Evolutionary conservation across 2,329 filamentous ascomycete genomes (phyloP).

Genomic region (Fusarium sterilihyphosum): DNA sequence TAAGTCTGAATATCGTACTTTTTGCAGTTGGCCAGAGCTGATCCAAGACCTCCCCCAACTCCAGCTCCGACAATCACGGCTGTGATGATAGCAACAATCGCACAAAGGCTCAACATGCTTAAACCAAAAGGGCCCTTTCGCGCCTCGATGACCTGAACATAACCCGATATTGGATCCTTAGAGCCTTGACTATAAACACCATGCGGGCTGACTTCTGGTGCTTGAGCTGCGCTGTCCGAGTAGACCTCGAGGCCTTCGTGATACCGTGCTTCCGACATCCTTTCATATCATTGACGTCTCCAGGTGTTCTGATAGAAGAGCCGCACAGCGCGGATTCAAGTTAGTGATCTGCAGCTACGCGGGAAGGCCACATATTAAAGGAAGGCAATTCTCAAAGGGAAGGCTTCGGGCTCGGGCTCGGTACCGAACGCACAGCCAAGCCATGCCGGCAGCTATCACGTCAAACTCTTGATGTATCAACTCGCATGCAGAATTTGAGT

Average conservation of each 20-base stretch:
- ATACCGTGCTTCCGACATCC: background rate
- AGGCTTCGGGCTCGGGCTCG: background rate
- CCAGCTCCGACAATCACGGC: constrained; percentile 7
- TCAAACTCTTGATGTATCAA: background rate
- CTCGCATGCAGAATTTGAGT: background rate
- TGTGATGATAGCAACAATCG: background rate
- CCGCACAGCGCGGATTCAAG: no score
- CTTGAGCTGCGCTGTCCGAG: constrained; percentile 1
- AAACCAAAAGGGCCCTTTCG: background rate
- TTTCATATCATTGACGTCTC: background rate
- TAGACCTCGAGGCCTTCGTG: constrained; percentile 13
- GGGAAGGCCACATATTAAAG: background rate
- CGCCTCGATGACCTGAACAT: background rate
- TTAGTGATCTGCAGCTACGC: background rate
- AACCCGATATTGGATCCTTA: background rate
- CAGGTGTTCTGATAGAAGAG: background rate
- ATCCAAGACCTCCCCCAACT: constrained; percentile 21
- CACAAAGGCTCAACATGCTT: background rate
- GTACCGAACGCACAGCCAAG: background rate
- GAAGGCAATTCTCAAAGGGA: background rate
- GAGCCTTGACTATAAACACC: background rate
- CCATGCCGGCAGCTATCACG: background rate
- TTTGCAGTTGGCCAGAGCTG: constrained; percentile 11
- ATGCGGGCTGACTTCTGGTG: background rate
- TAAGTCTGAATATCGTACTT: background rate